Evolutionary conservation across 192 early-diverging fungal species (phyloP).

Genomic region (Dimargaris verticillata): DNA sequence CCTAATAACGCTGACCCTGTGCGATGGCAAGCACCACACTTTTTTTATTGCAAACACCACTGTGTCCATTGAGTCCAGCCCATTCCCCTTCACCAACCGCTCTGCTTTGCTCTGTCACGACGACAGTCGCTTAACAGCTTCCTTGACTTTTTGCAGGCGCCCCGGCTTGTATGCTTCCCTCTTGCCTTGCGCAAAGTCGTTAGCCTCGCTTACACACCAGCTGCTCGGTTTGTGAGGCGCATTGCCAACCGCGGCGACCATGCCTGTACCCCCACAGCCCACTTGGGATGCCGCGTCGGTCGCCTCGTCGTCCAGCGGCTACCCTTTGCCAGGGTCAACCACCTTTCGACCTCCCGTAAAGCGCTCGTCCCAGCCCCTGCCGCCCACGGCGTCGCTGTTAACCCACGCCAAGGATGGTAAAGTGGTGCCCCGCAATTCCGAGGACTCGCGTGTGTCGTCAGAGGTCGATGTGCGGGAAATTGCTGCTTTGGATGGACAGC

Average conservation of each 20-base stretch:
- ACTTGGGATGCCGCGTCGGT: neutral
- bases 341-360: neutral
- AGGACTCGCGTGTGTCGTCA: neutral
- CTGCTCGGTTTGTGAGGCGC: neutral
- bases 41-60: too few species aligned
- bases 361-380: neutral
- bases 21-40: too few species aligned
- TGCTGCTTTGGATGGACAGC: neutral
- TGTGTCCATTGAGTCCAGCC: too few species aligned
- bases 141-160: neutral
- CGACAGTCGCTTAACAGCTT: neutral
- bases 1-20: too few species aligned
- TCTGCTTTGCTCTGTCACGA: neutral
- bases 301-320: slow-evolving; percentile 1
- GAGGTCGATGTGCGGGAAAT: neutral
- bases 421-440: neutral
- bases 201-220: neutral
- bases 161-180: neutral
- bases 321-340: neutral
- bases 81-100: neutral
- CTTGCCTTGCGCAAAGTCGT: neutral
- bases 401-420: neutral
- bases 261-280: neutral
- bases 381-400: neutral
- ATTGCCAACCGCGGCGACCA: neutral